Evolutionary conservation across 192 early-diverging fungal genomes (phyloP), one percentile per base, ranked within the genome.

Genomic region (Radiomyces spectabilis): DNA sequence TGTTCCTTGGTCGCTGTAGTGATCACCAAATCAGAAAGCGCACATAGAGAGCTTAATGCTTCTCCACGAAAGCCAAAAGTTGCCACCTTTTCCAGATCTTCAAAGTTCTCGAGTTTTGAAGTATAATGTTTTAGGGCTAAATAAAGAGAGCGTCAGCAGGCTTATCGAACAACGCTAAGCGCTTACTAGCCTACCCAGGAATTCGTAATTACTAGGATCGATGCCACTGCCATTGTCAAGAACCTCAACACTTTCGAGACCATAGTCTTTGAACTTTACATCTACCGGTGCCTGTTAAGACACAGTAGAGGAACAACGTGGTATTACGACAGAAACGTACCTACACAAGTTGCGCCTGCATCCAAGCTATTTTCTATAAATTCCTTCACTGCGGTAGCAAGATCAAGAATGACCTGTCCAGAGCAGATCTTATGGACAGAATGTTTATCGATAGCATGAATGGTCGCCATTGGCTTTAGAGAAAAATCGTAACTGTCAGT

Each of bases 41-140:
- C 84, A 49, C 92, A 94, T 0, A 99, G 63, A 0, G 94, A 93
- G 52, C 85, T 89, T 3, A 99, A 72, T 3, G 97, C 97, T 44
- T 99, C 94, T 0, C 92, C 93, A 26, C 88, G 74, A 61, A 98
- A 98, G 3, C 96, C 96, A 79, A 94, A 97, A 13, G 92, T 86
- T 1, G 41, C 21, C n/a, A 93, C 79, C 1, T 50, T n/a, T 13
- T 77, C 79, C 34, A 95, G 61, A 63, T 95, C 94, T 26, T 82
- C 80, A 58, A 94, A 98, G 1, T 51, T 55, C 15, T 47, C 53
- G 18, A 97, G 73, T 59, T 97, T 98, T 38, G 90, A 94, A 0
- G 91, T 96, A 69, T 85, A 83, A 48, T 92, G 85, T 50, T 93
- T 93, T n/a, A 91, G 68, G 6, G 85, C 86, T 86, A 47, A 9